These are phyloP conservation scores for Pisolithus thermaeus DNA, from an alignment of 1,284 basidiomycete genomes.

Conservation along the genomic window DNA sequence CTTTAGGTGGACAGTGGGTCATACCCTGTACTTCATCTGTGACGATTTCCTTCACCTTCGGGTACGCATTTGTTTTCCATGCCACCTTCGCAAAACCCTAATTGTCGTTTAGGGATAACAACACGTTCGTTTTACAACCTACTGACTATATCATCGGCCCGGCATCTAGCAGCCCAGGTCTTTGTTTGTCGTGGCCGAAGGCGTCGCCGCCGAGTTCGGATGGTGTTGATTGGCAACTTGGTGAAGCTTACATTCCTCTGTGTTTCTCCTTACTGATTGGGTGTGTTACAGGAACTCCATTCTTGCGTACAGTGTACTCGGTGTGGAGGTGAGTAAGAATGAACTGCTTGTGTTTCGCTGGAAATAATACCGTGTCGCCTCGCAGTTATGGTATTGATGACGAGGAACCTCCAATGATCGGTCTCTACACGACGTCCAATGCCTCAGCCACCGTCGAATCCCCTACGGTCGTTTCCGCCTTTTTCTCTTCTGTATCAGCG, in stretches of 20 bases:
- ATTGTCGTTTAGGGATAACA: constrained; percentile 15
- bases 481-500: constrained; percentile 57
- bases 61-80: constrained; percentile 35
- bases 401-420: constrained; percentile 69
- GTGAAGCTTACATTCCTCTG: constrained; percentile 23
- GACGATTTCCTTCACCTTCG: constrained; percentile 70
- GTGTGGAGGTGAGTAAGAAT: constrained; percentile 59
- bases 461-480: constrained; percentile 41
- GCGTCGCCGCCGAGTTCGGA: constrained; percentile 62
- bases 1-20: constrained; percentile 69
- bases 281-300: constrained; percentile 52
- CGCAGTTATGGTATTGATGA: constrained; percentile 64
- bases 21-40: constrained; percentile 70
- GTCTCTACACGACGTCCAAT: constrained; percentile 58
- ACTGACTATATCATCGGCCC: constrained; percentile 81
- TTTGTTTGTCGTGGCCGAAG: constrained; percentile 81
- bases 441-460: constrained; percentile 37
- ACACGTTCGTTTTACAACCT: constrained; percentile 49
- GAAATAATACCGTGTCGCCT: constrained; percentile 7
- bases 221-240: constrained; percentile 85
- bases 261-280: neutral
- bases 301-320: constrained; percentile 77
- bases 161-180: constrained; percentile 52
- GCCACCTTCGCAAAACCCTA: no score
- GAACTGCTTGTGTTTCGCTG: neutral